Percentiles rank a stretch among this genome's conserved stretches.
These are phyloP conservation scores for Coemansia pectinata DNA, from an alignment of 192 early-diverging fungal species.

Conservation along the genomic window DNA sequence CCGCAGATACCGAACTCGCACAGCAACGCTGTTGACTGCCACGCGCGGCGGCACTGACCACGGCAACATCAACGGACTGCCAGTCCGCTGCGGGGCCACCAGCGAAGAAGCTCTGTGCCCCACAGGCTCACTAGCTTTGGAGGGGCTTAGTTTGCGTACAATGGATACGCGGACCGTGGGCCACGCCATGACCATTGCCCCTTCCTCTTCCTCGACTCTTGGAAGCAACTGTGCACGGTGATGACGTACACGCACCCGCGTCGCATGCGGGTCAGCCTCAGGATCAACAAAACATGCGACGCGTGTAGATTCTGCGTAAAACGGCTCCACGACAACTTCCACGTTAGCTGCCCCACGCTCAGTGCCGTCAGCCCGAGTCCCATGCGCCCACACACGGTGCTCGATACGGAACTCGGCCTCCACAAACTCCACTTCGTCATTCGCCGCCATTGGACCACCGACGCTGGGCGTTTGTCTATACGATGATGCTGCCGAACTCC, in stretches of 20 bases:
- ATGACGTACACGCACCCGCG: slow-evolving; percentile 43
- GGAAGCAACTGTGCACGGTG: slow-evolving; percentile 32
- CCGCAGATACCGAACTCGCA: slow-evolving; percentile 42
- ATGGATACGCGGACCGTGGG: slow-evolving; percentile 29
- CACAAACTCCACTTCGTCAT: slow-evolving; percentile 11
- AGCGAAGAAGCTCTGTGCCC: not conserved
- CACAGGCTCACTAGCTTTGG: not conserved
- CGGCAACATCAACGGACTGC: slow-evolving; percentile 3
- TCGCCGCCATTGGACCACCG: not conserved
- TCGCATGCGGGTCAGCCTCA: slow-evolving; percentile 47
- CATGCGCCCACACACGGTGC: slow-evolving; percentile 44
- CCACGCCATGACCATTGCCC: slow-evolving; percentile 31
- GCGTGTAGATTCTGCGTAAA: slow-evolving; percentile 10
- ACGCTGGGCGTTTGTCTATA: not conserved
- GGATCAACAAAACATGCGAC: slow-evolving; percentile 54
- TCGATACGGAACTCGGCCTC: slow-evolving; percentile 48
- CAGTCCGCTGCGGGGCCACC: not conserved
- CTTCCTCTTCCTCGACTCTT: slow-evolving; percentile 9
- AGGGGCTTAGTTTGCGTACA: not conserved
- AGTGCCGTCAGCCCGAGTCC: not conserved
- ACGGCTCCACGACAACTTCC: slow-evolving; percentile 23
- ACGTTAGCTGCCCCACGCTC: slow-evolving; percentile 16
- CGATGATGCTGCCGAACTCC: slow-evolving; percentile 17
- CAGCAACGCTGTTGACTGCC: slow-evolving; percentile 24
- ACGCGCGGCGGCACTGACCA: slow-evolving; percentile 50